Conservation (phyloP, 2,329 filamentous ascomycete genomes). For the Microthyrium microscopicum region DNA sequence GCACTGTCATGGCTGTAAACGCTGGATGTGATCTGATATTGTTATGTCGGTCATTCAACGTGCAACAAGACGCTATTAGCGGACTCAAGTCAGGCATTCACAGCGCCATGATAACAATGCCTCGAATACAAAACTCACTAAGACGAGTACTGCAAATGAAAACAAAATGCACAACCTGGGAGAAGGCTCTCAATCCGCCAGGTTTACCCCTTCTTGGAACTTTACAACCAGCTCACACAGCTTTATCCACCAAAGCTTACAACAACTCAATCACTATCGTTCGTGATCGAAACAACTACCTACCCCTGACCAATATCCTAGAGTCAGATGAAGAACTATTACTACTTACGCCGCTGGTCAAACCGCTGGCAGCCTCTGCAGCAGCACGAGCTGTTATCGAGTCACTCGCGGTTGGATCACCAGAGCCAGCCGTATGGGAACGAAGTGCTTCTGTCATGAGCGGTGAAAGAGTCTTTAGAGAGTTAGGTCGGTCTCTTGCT, state of each 20-base stretch:
- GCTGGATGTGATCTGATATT: slow-evolving; percentile 87
- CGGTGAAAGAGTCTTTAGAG: slow-evolving; percentile 81
- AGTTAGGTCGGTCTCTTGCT: slow-evolving; percentile 75
- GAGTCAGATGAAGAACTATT: slow-evolving; percentile 79
- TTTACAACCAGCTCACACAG: slow-evolving; percentile 67
- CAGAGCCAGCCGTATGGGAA: slow-evolving; percentile 39
- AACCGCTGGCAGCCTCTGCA: slow-evolving; percentile 78
- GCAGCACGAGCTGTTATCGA: slow-evolving; percentile 56
- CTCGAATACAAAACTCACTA: slow-evolving; percentile 66
- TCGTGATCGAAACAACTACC: slow-evolving; percentile 66
- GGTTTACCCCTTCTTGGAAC: slow-evolving; percentile 62
- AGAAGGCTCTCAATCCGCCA: slow-evolving; percentile 73
- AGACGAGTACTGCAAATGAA: slow-evolving; percentile 68
- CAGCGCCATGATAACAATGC: slow-evolving; percentile 71
- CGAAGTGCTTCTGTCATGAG: slow-evolving; percentile 58
- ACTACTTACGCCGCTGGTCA: slow-evolving; percentile 74
- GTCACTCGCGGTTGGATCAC: slow-evolving; percentile 38
- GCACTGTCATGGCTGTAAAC: slow-evolving; percentile 93
- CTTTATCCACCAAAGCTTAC: slow-evolving; percentile 71
- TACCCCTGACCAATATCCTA: slow-evolving; percentile 69
- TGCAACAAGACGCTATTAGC: slow-evolving; percentile 81
- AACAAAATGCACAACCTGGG: slow-evolving; percentile 73
- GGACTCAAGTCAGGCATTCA: slow-evolving; percentile 80
- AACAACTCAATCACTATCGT: slow-evolving; percentile 88
- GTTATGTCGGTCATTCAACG: slow-evolving; percentile 71